Evolutionary conservation across 441 rosid species (phyloP), one percentile per base, ranked within the genome.

Genomic region (Pelargonium australe): DNA sequence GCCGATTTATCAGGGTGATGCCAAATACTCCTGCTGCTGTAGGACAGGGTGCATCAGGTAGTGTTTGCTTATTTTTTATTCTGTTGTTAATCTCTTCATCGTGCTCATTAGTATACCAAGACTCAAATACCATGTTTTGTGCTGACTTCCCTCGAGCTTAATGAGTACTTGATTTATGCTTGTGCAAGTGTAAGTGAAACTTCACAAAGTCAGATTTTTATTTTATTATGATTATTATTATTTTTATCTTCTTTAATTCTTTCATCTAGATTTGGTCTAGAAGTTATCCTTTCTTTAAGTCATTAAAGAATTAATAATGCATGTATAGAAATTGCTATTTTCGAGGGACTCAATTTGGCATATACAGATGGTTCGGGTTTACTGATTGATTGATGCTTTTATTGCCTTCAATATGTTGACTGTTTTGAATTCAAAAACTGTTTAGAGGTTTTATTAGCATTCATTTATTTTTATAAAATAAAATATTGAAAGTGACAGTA

Each of bases 21-120:
- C 97, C 99, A 37, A 94, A 94, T 78, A 91, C 97, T 61, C 94
- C 96, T 65, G 83, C 94, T 14, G 92, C 94, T 4, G 92, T 94
- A 47, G 91, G 96, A 9, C 88, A 82, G 78, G 97, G 88, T 64
- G 94, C 96, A 41, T 57, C 96, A 79, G 95, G 96, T 89, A 71
- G 51, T 41, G 16, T n/a, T 45, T 41, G 1, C 45, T 68, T 13
- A 9, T 51, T 73, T 40, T 62, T 53, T 5, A 20, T 68, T 49
- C 68, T 73, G 70, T n/a, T 31, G 31, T 11, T 47, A 9, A 40
- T 53, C 55, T 10, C 17, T 66, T 53, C 34, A 17, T 44, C 64
- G 49, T 14, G 31, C 67, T 68, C 28, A 55, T 20, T 10, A 13
- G 31, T 9, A 17, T 12, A 70, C 41, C 8, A 31, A 10, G 25